A percentile compares a stretch with the other conserved stretches of the same genome.
Conservation (phyloP, 345 rosid species). For the Erysimum cheiranthoides region DNA sequence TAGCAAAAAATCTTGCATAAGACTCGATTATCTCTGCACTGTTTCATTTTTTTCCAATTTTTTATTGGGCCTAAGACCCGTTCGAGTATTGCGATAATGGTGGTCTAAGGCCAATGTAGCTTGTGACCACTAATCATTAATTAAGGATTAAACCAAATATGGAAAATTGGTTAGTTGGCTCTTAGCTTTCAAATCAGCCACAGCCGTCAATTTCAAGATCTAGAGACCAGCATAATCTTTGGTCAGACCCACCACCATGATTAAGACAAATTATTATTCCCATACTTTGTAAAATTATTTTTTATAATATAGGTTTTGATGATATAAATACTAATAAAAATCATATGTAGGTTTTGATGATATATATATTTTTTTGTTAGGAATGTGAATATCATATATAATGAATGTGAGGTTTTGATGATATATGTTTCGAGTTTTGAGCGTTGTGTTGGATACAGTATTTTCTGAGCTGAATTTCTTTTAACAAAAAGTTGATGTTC, state of each 20-base stretch:
- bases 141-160: constrained; percentile 43
- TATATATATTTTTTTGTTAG: no score
- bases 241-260: constrained; percentile 46
- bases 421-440: background rate
- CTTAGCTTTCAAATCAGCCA: constrained; percentile 44
- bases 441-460: background rate
- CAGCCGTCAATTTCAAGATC: constrained; percentile 48
- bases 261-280: constrained; percentile 26
- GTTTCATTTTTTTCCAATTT: no score
- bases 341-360: no score
- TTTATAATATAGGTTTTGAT: no score
- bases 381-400: no score
- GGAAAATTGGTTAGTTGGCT: constrained; percentile 42
- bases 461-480: background rate
- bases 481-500: background rate
- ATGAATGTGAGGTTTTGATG: no score
- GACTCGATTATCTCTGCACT: no score
- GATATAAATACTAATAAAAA: no score
- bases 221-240: constrained; percentile 47
- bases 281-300: background rate
- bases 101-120: constrained; percentile 41
- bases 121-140: constrained; percentile 40
- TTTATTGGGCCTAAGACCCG: no score
- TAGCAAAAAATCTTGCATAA: no score
- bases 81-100: no score